Evolutionary conservation across 75 land plant genomes (phyloP), one percentile per base, ranked within the genome.

Genomic region (Pinus tabuliformis): DNA sequence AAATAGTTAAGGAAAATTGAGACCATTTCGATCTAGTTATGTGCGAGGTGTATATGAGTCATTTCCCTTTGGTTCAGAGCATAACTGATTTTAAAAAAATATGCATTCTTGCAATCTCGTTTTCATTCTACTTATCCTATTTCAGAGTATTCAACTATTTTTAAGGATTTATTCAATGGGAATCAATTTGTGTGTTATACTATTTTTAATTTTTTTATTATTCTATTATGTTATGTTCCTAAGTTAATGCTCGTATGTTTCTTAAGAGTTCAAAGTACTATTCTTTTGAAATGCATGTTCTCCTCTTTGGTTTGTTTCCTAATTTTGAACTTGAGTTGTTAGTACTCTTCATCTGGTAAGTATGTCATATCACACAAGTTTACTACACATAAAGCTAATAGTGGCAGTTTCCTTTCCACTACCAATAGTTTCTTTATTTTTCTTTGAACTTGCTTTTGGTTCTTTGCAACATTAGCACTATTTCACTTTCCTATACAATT

Each of bases 231-330:
- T 49, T 49, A 11, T 49, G 54, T 49, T 49, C 52, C 12, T 9
- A 49, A 9, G 54, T 49, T 49, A 49, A 49, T 49, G 9, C 54
- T 57, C 37, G 6, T 49, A 59, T 24, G 33, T 16, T 17, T 26
- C 6, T 26, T n/a, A 16, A 49, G 92, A 91, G 96, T 74, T 81
- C 89, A 60, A 92, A 91, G 65, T 82, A 49, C 22, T 93, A 92
- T 92, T 83, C 88, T 17, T 89, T 86, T 57, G 92, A 93, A 70
- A 66, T 79, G 63, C 61, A 87, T 15, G 83, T 93, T 21, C 81
- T 93, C n/a, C 61, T 90, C 13, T 81, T 91, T n/a, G 93, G 93
- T n/a, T 66, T 84, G 60, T 82, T 92, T 12, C 92, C 96, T n/a
- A 89, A 91, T 75, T 90, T 92, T 60, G 70, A 85, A 74, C 76